Conservation (phyloP, 2,329 filamentous ascomycete species). For the Paracorniculantispora psalliotae region DNA sequence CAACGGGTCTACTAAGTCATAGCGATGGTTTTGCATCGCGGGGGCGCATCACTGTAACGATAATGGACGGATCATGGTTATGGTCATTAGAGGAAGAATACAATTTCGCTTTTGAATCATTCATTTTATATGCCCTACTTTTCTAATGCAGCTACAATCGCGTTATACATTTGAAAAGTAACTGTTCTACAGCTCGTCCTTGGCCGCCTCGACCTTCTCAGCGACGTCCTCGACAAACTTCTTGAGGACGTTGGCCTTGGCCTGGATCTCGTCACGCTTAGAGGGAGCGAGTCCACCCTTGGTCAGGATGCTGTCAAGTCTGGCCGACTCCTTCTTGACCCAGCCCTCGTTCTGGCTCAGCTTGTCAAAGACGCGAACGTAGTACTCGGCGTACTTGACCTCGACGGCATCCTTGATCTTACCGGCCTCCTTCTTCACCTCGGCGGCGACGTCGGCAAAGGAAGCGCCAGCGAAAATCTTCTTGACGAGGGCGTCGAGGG, state of each 20-base stretch:
- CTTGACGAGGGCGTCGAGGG: constrained; percentile 69
- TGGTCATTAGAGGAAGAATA: background rate
- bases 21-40: background rate
- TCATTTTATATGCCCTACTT: background rate
- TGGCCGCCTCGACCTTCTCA: constrained; percentile 44
- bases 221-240: constrained; percentile 63
- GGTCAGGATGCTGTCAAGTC: constrained; percentile 72
- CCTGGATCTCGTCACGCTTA: constrained; percentile 84
- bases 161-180: constrained; percentile 32
- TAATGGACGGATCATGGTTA: background rate
- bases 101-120: background rate
- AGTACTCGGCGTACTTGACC: constrained; percentile 87
- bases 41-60: background rate
- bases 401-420: constrained; percentile 56
- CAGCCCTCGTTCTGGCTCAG: constrained; percentile 71
- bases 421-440: constrained; percentile 67
- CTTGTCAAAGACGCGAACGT: constrained; percentile 87
- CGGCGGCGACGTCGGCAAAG: constrained; percentile 59
- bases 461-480: constrained; percentile 63
- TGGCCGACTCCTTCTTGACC: constrained; percentile 76
- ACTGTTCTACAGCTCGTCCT: constrained; percentile 63
- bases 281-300: constrained; percentile 81
- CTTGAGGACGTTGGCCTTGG: constrained; percentile 81
- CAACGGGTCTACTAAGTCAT: constrained; percentile 32
- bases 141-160: constrained; percentile 1